Base-by-base conservation (phyloP, 1,284 basidiomycete species). In the Pseudozyma sp. region DNA sequence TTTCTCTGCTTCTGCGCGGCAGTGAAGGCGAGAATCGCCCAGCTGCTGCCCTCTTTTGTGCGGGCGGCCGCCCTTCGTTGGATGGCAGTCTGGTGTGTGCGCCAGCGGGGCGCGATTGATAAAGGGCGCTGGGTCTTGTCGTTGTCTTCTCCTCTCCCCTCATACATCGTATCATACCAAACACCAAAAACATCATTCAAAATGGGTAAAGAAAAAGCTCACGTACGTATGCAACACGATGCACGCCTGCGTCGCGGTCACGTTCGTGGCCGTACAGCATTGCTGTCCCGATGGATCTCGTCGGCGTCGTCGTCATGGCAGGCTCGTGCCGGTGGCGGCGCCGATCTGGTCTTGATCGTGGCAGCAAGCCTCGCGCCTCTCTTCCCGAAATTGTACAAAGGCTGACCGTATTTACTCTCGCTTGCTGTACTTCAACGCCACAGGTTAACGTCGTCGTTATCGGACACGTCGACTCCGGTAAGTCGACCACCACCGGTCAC, bases 401-500 rank as follows among this genome's bases (percentile, higher is more conserved):
- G 35, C 37, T 42, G 35, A 42, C 35, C 33, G 54, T 39, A 54
- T 44, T 46, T 29, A 30, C 16, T 24, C 46, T 49, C 7, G 14
- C 42, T 34, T 33, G 8, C n/a, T 33, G 44, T 42, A 31, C 30
- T 45, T 44, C 44, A 35, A 29, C 54, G 16, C 49, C 40, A 75
- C 69, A 84, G 77, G 81, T 84, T 78, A 84, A 84, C 82, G 77
- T 84, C 72, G 82, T 84, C 78, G 82, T 84, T 59, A 84, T 84
- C 64, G 82, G 82, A 69, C 82, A 84, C 77, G 81, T 82, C 80
- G 81, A 84, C 79, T 83, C 81, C 55, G 85, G 96, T 84, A 98
- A 98, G 89, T 98, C 95, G 78, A 99, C 96, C 88, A 99, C 96
- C 86, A 99, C 97, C 85, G 97, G 97, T 84, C 97, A 99, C 90